Percentiles rank a stretch among this genome's conserved stretches.
phyloP scores from a whole-genome alignment of 805 yeast genomes.

The Myxozyma monticola region DNA sequence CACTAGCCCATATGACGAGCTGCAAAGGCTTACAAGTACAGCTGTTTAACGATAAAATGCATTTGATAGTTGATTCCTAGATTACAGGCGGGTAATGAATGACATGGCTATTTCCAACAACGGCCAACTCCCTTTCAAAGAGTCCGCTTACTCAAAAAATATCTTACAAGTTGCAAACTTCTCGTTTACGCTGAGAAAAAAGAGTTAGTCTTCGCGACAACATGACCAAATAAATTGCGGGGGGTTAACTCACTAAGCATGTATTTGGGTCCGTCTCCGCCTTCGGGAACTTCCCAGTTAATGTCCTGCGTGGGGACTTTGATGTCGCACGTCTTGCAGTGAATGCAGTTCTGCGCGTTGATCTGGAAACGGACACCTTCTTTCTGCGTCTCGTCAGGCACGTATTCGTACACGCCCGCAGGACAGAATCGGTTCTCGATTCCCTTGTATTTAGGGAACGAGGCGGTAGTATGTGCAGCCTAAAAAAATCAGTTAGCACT shows the following conservation, averaged over 20 bases:
- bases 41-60: too few relatives aligned
- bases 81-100: too few relatives aligned
- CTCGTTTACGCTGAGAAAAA: too few relatives aligned
- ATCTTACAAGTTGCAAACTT: too few relatives aligned
- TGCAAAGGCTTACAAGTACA: too few relatives aligned
- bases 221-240: too few relatives aligned
- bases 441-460: constrained; percentile 80
- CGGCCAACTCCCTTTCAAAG: too few relatives aligned
- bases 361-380: constrained; percentile 83
- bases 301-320: constrained; percentile 95
- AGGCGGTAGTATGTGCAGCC: constrained; percentile 61
- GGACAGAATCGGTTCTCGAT: constrained; percentile 93
- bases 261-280: constrained; percentile 98
- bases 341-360: constrained; percentile 96
- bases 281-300: constrained; percentile 97
- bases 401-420: constrained; percentile 95
- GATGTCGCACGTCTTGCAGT: constrained; percentile 92
- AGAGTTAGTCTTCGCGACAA: too few relatives aligned
- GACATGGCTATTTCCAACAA: too few relatives aligned
- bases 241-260: constrained; percentile 4
- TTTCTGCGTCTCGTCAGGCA: constrained; percentile 59
- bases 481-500: constrained; percentile 35
- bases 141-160: too few relatives aligned
- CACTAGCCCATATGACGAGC: too few relatives aligned
- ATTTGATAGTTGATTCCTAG: too few relatives aligned